phyloP scores from a whole-genome alignment of 1,284 basidiomycete species.

The Cystobasidiaceae sp. region DNA sequence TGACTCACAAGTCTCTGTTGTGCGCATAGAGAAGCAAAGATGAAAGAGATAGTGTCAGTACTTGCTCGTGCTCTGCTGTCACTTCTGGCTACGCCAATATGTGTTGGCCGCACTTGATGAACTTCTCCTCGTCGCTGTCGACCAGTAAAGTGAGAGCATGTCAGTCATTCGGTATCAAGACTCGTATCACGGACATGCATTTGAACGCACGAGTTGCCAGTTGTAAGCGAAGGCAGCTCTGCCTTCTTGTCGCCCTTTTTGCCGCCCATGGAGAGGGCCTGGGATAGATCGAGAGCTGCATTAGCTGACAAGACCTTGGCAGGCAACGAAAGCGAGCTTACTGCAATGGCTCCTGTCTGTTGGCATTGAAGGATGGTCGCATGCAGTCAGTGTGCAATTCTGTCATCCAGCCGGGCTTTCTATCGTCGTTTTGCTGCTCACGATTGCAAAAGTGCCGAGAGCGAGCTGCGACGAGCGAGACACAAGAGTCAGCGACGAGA shows the following conservation, averaged over 20 bases:
- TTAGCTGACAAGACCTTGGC: too few species aligned
- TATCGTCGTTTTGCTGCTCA: not conserved
- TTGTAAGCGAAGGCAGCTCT: conserved; percentile 3
- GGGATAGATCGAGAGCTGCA: too few species aligned
- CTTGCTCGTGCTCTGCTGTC: too few species aligned
- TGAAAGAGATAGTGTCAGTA: too few species aligned
- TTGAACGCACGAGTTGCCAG: conserved; percentile 26
- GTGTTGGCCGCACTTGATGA: conserved; percentile 19
- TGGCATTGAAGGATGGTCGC: not conserved
- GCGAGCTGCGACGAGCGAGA: too few species aligned
- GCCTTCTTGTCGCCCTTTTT: conserved; percentile 20
- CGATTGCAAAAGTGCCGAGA: conserved; percentile 29
- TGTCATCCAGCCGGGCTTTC: not conserved
- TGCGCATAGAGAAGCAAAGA: too few species aligned
- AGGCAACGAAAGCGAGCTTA: too few species aligned
- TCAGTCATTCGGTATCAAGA: not conserved
- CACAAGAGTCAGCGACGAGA: too few species aligned
- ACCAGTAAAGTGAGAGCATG: not conserved
- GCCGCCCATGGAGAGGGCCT: conserved; percentile 30
- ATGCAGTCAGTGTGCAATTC: not conserved
- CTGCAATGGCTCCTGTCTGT: conserved; percentile 13
- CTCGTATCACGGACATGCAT: not conserved
- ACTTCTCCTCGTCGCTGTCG: conserved; percentile 21
- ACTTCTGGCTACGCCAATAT: too few species aligned
- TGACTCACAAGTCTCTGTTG: conserved; percentile 29